Conservation (phyloP, 108 stramenopile species). For the Cyclotella choctawhatcheeana region DNA sequence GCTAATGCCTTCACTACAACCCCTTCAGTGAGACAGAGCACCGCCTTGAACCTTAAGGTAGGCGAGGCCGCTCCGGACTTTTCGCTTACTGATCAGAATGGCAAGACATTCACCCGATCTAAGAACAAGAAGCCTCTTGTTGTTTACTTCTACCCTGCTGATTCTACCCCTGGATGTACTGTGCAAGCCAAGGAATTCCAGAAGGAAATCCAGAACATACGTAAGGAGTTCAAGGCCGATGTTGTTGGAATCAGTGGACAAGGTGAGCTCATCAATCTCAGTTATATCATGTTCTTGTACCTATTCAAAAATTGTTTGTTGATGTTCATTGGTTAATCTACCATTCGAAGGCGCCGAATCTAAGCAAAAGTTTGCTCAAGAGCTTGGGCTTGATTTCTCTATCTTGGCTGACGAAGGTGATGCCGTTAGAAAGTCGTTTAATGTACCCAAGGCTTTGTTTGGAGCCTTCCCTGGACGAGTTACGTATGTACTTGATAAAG, state of each 20-base stretch:
- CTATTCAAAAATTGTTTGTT: too few relatives aligned
- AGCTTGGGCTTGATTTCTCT: constrained; percentile 74
- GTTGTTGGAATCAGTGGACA: constrained; percentile 85
- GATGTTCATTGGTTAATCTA: too few relatives aligned
- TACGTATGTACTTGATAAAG: constrained; percentile 80
- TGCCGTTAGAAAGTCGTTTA: constrained; percentile 66
- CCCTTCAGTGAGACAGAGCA: constrained; percentile 15
- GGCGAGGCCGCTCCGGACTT: constrained; percentile 87
- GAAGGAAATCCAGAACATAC: constrained; percentile 64
- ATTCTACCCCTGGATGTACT: constrained; percentile 83
- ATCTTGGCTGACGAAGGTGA: constrained; percentile 83
- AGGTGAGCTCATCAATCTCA: too few relatives aligned
- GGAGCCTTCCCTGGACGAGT: constrained; percentile 82
- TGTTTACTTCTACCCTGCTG: constrained; percentile 86
- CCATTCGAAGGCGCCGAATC: constrained; percentile 72
- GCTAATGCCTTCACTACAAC: constrained; percentile 70
- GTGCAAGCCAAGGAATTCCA: constrained; percentile 77
- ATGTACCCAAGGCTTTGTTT: constrained; percentile 73
- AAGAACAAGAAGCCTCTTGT: constrained; percentile 82
- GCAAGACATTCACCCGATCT: constrained; percentile 76
- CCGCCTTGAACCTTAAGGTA: constrained; percentile 66
- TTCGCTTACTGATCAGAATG: constrained; percentile 76
- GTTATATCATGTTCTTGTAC: too few relatives aligned
- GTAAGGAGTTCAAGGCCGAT: constrained; percentile 79
- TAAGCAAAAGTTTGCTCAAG: constrained; percentile 79